Evolutionary conservation across 2,329 filamentous ascomycete genomes (phyloP).

Genomic region (Ascochyta koolunga): DNA sequence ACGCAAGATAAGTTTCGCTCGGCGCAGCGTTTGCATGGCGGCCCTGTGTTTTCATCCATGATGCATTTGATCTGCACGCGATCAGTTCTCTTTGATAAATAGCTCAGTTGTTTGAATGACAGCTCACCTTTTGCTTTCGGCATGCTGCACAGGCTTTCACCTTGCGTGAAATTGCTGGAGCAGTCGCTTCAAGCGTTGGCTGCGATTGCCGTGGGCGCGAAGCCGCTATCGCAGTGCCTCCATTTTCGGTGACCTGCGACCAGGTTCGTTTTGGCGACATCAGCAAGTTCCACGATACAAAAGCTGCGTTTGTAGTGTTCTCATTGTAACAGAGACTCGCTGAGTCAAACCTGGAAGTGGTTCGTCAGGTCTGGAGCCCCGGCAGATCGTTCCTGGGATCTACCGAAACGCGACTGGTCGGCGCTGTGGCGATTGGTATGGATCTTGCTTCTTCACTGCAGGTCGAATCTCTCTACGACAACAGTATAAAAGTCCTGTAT

Average conservation of each 20-base stretch:
- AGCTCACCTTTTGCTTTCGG: slow-evolving; percentile 55
- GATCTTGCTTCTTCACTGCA: not conserved
- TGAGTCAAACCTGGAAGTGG: slow-evolving; percentile 15
- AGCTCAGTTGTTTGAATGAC: not conserved
- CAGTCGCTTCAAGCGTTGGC: slow-evolving; percentile 2
- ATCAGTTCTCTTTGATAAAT: slow-evolving; percentile 8
- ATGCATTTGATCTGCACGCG: slow-evolving; percentile 56
- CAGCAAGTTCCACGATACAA: not conserved
- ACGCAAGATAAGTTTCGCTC: slow-evolving; percentile 58
- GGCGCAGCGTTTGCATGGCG: slow-evolving; percentile 57
- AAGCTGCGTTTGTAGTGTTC: slow-evolving; percentile 3
- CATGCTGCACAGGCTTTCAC: slow-evolving; percentile 59
- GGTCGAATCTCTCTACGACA: not conserved
- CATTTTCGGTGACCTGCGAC: slow-evolving; percentile 29
- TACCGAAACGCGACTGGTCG: slow-evolving; percentile 4
- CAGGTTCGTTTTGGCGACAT: slow-evolving; percentile 36
- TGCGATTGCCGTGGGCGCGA: slow-evolving; percentile 19
- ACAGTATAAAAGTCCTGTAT: not conserved
- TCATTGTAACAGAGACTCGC: slow-evolving; percentile 5
- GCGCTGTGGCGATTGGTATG: not conserved
- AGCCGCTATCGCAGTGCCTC: slow-evolving; percentile 6
- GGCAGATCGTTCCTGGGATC: slow-evolving; percentile 1
- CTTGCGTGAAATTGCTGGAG: slow-evolving; percentile 40
- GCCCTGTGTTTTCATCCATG: slow-evolving; percentile 54
- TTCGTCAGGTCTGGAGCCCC: slow-evolving; percentile 5